Base-by-base conservation (phyloP, 2,329 filamentous ascomycete genomes). In the Penicillium hordei region DNA sequence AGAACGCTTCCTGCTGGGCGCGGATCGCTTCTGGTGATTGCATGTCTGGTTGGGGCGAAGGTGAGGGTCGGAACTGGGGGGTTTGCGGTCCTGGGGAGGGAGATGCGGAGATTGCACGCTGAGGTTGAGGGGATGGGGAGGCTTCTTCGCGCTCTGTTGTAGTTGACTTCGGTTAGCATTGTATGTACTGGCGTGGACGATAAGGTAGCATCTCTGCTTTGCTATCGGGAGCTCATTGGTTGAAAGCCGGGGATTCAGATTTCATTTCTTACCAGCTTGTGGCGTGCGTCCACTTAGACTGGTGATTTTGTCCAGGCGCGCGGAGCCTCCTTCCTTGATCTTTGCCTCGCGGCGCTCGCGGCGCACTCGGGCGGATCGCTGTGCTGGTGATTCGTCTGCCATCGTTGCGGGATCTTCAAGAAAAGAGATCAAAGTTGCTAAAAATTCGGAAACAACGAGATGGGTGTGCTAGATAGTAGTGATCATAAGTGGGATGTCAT, bases 301-400 rank as follows among this genome's bases (percentile, higher is more conserved):
- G 39, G 84, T 86, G 71, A 88, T 88, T 65, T 83, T 83, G 56
- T 86, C 82, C 43, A 88, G 75, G 60, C 86, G 79, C 38, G 82
- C 81, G 39, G 82, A 80, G 53, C 84, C 85, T 60, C 81, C 80
- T 45, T 81, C 80, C 61, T 78, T 79, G 68, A 87, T 83, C 73
- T 87, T 88, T 55, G 84, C 84, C 66, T 86, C 82, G 19, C 85
- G 81, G 60, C 85, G 83, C 70, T 88, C 85, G 59, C 85, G 83
- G 42, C 86, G 82, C 55, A 86, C 76, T 46, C 85, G 83, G 49
- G 85, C 84, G 65, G 84, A 80, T 62, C 71, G 70, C 60, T 81
- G 79, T 19, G 77, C 76, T 17, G 78, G 76, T 1, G 79, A 79
- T 67, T 81, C 78, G 55, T 78, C 76, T 27, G 68, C 73, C 74